Percentiles rank a stretch among this genome's conserved stretches.
These are phyloP conservation scores for Entomortierella parvispora DNA, from an alignment of 192 early-diverging fungal genomes.

Conservation along the genomic window DNA sequence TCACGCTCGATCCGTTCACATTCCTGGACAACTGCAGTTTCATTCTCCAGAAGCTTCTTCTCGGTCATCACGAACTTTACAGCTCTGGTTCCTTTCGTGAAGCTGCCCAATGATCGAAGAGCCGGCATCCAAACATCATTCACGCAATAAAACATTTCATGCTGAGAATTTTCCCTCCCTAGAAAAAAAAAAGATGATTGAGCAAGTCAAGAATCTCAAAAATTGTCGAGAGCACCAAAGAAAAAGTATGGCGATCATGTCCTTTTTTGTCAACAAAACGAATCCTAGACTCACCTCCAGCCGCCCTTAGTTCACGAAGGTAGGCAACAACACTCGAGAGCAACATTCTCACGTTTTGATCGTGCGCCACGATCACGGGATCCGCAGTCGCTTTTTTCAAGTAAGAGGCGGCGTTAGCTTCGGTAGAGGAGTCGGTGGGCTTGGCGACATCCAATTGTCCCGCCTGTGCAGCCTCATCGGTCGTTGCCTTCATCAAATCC, in stretches of 20 bases:
- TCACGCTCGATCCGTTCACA: slow-evolving; percentile 15
- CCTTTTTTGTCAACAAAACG: too few species aligned
- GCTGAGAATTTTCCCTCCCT: neutral
- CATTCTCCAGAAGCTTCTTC: slow-evolving; percentile 9
- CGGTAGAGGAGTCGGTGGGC: too few species aligned
- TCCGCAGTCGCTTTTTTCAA: slow-evolving; percentile 1
- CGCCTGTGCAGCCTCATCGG: slow-evolving; percentile 4
- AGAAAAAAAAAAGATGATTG: too few species aligned
- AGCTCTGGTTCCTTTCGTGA: slow-evolving; percentile 1
- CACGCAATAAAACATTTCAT: slow-evolving; percentile 13
- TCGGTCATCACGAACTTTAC: slow-evolving; percentile 44
- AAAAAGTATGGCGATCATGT: too few species aligned
- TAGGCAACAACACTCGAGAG: neutral
- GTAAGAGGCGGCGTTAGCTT: too few species aligned
- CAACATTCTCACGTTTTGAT: slow-evolving; percentile 10
- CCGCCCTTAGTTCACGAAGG: too few species aligned
- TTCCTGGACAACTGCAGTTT: neutral
- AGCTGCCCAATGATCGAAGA: neutral
- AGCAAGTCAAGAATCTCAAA: slow-evolving; percentile 6
- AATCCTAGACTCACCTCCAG: neutral
- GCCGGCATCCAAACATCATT: slow-evolving; percentile 29
- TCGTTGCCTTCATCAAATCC: neutral
- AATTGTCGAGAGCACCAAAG: slow-evolving; percentile 6
- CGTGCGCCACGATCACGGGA: slow-evolving; percentile 7
- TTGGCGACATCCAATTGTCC: too few species aligned